Percentiles rank a stretch among this genome's conserved stretches.
These are phyloP conservation scores for Coemansia sp. DNA, from an alignment of 192 early-diverging fungal genomes.

Conservation along the genomic window DNA sequence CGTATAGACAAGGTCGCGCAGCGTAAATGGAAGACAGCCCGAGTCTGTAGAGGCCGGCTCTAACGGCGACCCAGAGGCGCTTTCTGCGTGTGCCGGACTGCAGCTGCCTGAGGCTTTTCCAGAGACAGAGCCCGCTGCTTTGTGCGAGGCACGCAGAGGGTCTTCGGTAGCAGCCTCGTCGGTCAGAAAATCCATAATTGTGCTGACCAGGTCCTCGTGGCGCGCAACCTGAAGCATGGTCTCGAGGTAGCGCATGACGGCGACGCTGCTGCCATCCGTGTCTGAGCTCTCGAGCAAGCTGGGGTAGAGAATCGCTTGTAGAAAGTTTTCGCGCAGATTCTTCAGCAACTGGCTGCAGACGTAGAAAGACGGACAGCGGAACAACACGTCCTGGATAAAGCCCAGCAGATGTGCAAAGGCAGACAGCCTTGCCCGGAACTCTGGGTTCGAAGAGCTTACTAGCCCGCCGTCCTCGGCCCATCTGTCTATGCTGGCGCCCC, in stretches of 20 bases:
- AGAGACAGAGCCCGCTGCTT: not conserved
- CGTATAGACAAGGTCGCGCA: constrained; percentile 80
- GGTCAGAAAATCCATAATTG: constrained; percentile 77
- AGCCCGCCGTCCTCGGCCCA: constrained; percentile 71
- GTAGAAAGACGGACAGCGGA: constrained; percentile 39
- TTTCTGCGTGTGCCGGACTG: not conserved
- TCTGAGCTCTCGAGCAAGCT: constrained; percentile 84
- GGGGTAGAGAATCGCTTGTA: constrained; percentile 84
- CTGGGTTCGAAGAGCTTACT: constrained; percentile 58
- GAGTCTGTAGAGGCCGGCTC: constrained; percentile 6
- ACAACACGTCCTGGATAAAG: constrained; percentile 46
- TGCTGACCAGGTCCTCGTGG: constrained; percentile 68
- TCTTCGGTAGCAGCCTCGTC: constrained; percentile 57
- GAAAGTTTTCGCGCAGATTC: constrained; percentile 72
- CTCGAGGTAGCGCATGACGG: constrained; percentile 86
- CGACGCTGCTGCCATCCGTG: constrained; percentile 84
- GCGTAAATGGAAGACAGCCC: constrained; percentile 58
- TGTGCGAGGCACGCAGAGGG: not conserved
- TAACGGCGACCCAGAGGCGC: not conserved
- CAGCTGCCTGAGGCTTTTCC: not conserved
- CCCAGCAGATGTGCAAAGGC: constrained; percentile 32
- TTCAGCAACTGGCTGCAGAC: constrained; percentile 56
- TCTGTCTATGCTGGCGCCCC: constrained; percentile 64
- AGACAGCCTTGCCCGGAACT: constrained; percentile 42
- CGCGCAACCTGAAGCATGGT: constrained; percentile 73